Evolutionary conservation across 2,329 filamentous ascomycete genomes (phyloP).

Genomic region (Bimuria novae-zelandiae): DNA sequence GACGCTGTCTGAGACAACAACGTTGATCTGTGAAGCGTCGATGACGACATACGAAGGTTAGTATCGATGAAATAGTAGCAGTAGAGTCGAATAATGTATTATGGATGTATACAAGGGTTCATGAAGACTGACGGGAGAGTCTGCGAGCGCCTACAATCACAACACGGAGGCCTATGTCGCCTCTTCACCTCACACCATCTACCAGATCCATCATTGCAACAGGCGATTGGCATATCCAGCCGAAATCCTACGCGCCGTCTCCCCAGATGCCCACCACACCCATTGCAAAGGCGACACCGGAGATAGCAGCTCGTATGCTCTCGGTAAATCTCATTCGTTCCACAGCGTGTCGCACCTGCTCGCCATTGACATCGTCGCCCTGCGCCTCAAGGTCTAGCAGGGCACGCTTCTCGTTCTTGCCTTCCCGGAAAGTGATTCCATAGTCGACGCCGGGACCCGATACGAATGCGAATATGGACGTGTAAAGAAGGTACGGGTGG

Average conservation of each 20-base stretch:
- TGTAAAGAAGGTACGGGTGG: constrained; percentile 92
- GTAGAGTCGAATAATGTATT: neutral
- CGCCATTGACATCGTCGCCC: constrained; percentile 54
- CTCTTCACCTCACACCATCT: neutral
- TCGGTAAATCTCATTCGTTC: constrained; percentile 50
- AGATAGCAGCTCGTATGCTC: constrained; percentile 48
- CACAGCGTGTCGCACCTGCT: constrained; percentile 53
- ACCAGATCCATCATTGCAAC: neutral
- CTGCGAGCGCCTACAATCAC: neutral
- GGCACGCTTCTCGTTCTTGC: constrained; percentile 28
- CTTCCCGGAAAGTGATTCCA: constrained; percentile 32
- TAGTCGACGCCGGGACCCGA: constrained; percentile 49
- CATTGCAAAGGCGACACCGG: constrained; percentile 53
- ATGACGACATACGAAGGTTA: no score
- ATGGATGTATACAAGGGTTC: neutral
- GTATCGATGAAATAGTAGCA: no score
- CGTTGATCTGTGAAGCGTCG: no score
- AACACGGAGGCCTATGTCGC: neutral
- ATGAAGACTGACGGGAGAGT: constrained; percentile 3
- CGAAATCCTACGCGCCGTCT: constrained; percentile 42
- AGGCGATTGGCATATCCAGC: neutral
- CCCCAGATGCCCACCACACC: constrained; percentile 56
- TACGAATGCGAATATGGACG: constrained; percentile 66
- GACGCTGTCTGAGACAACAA: no score
- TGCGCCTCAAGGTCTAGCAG: constrained; percentile 38